Base-by-base conservation (phyloP, 345 rosid genomes). In the Sonneratia alba region DNA sequence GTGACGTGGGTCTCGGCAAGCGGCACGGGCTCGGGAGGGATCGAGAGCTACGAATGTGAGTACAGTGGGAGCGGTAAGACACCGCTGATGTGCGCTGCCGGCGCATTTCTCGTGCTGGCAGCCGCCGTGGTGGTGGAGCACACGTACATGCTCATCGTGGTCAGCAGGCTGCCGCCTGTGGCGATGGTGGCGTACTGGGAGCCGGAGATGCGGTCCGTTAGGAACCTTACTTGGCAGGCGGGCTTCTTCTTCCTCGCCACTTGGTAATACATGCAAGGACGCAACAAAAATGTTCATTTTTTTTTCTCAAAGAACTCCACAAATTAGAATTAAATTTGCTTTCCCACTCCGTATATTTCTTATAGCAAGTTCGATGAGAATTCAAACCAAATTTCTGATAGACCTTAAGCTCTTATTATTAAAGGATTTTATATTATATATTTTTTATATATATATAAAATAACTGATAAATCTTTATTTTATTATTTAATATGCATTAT, bases 51-150 rank as follows among this genome's bases (percentile, higher is more conserved):
- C 11, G 81, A 88, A 71, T 95, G 99, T 62, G 78, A 73, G n/a
- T 92, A 92, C 75, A 90, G 79, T 14, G 83, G 93, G 6, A 87
- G 86, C n/a, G 97, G 99, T 21, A 85, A 83, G 77, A 81, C 81
- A 21, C 92, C 99, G 40, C 81, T 92, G 73, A 66, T 90, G 66
- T 89, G 92, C n/a, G 84, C 85, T 9, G 83, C 82, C 0, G 69
- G 77, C 40, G 91, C 97, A 18, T 89, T 93, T 51, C 73, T 86
- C 15, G 87, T 85, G 69, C 70, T 89, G 48, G 96, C 91, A 3
- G 81, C 79, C 34, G 84, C 87, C 57, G 84, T 90, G 92, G 91
- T 89, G 68, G 84, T 84, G 32, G 80, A 90, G 66, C 93, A 92
- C 77, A 36, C 84, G 72, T 92, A 79, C 78, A 65, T 92, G 76